These are phyloP conservation scores for Hypoxylon sp. DNA, from an alignment of 2,329 filamentous ascomycete species.

Conservation along the genomic window DNA sequence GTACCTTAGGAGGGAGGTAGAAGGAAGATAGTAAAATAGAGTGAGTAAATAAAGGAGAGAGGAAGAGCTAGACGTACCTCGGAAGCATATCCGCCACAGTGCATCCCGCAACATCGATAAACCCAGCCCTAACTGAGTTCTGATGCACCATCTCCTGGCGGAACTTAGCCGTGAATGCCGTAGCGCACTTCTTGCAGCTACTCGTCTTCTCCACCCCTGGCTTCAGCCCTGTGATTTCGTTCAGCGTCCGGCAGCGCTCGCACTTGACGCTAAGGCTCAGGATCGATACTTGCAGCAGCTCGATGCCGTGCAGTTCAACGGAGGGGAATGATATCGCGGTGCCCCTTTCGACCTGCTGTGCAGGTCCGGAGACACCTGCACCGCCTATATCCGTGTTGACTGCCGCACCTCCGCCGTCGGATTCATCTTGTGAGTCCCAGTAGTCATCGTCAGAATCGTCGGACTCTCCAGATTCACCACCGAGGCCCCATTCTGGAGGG, in stretches of 20 bases:
- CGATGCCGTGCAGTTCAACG: constrained; percentile 82
- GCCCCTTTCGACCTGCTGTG: constrained; percentile 71
- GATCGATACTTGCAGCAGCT: constrained; percentile 77
- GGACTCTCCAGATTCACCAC: constrained; percentile 63
- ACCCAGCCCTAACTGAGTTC: constrained; percentile 81
- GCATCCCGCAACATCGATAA: constrained; percentile 82
- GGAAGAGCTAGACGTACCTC: constrained; percentile 60
- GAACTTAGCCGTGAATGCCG: constrained; percentile 67
- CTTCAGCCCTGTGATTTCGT: constrained; percentile 77
- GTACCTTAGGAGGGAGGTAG: too few relatives aligned
- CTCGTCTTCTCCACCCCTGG: constrained; percentile 66
- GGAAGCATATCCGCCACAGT: constrained; percentile 82
- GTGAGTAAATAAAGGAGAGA: not conserved
- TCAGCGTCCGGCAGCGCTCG: constrained; percentile 80
- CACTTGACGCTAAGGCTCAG: constrained; percentile 82
- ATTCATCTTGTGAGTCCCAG: constrained; percentile 66
- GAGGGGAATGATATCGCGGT: constrained; percentile 85
- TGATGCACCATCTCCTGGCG: constrained; percentile 79
- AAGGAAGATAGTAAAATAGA: too few relatives aligned
- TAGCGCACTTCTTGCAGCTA: constrained; percentile 73
- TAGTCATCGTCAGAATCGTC: constrained; percentile 59
- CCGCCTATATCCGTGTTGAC: constrained; percentile 46
- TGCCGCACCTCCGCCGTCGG: constrained; percentile 61
- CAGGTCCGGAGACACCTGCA: constrained; percentile 50
- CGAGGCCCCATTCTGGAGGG: constrained; percentile 80